phyloP scores from a whole-genome alignment of 495 filamentous ascomycete genomes.

The Podospora sp. region DNA sequence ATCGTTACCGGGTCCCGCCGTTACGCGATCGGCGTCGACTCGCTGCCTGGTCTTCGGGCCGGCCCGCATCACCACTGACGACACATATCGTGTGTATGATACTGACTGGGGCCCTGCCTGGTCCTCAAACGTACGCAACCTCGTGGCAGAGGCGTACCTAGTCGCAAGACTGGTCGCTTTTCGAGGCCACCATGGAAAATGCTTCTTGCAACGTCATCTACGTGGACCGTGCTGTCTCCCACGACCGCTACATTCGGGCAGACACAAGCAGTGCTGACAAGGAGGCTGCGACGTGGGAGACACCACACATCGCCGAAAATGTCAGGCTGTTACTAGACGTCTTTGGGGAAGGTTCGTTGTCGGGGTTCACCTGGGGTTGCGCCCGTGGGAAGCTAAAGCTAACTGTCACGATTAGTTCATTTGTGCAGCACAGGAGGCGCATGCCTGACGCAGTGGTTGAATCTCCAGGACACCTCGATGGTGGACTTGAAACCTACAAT shows the following conservation, averaged over 20 bases:
- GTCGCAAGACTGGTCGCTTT: constrained; percentile 54
- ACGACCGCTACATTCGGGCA: constrained; percentile 51
- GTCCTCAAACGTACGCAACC: constrained; percentile 17
- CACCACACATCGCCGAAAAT: constrained; percentile 47
- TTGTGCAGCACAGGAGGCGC: constrained; percentile 70
- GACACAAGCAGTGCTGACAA: constrained; percentile 12
- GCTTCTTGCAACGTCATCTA: constrained; percentile 79
- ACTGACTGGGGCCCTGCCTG: constrained; percentile 23
- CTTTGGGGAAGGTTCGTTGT: constrained; percentile 52
- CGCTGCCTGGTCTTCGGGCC: constrained; percentile 19
- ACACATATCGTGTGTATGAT: constrained; percentile 13
- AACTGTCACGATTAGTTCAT: constrained; percentile 59
- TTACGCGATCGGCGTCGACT: constrained; percentile 31
- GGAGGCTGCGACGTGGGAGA: constrained; percentile 29
- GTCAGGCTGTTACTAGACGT: constrained; percentile 49
- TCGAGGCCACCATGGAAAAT: constrained; percentile 61
- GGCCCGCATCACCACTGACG: constrained; percentile 18
- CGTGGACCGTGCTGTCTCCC: constrained; percentile 71
- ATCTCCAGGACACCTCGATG: constrained; percentile 65
- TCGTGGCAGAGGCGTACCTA: constrained; percentile 49
- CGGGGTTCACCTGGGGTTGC: neutral
- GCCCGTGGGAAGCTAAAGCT: constrained; percentile 21
- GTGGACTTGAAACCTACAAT: constrained; percentile 70
- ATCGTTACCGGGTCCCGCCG: neutral
- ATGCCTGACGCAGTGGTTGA: constrained; percentile 68